These are phyloP conservation scores for Priceomyces castillae DNA, from an alignment of 805 yeast species.

Conservation along the genomic window DNA sequence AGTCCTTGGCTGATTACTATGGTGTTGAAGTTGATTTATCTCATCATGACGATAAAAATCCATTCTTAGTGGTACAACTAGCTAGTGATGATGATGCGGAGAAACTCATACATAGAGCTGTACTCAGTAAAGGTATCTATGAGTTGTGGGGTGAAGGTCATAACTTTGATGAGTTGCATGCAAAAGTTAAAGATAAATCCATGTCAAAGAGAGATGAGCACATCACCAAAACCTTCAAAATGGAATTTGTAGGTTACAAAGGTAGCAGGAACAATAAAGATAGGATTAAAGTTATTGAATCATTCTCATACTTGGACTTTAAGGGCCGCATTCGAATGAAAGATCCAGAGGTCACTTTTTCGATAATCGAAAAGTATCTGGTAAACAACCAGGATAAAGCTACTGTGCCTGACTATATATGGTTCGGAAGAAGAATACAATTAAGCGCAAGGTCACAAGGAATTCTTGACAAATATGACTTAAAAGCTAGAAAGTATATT, in stretches of 20 bases:
- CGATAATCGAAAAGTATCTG: slow-evolving; percentile 72
- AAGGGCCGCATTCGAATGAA: slow-evolving; percentile 79
- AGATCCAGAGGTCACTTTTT: slow-evolving; percentile 65
- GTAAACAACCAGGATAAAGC: slow-evolving; percentile 48
- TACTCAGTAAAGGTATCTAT: slow-evolving; percentile 72
- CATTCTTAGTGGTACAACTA: slow-evolving; percentile 69
- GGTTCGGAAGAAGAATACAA: slow-evolving; percentile 74
- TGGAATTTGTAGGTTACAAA: slow-evolving; percentile 75
- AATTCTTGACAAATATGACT: slow-evolving; percentile 72
- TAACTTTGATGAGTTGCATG: slow-evolving; percentile 56
- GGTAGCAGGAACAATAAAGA: slow-evolving; percentile 55
- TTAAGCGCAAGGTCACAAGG: slow-evolving; percentile 60
- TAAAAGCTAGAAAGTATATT: slow-evolving; percentile 78
- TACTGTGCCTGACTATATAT: slow-evolving; percentile 51
- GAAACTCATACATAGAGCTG: slow-evolving; percentile 60
- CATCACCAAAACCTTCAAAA: slow-evolving; percentile 61
- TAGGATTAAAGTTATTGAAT: slow-evolving; percentile 63
- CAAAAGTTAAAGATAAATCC: slow-evolving; percentile 35
- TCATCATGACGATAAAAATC: slow-evolving; percentile 54
- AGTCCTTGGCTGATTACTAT: slow-evolving; percentile 71
- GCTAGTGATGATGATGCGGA: slow-evolving; percentile 66
- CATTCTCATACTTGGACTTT: slow-evolving; percentile 66
- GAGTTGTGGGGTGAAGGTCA: slow-evolving; percentile 80
- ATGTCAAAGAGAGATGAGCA: slow-evolving; percentile 35
- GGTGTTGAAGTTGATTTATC: slow-evolving; percentile 58